Percentiles rank a stretch among this genome's conserved stretches.
phyloP scores from a whole-genome alignment of 495 filamentous ascomycete species.

The Geoglossum glabrum region DNA sequence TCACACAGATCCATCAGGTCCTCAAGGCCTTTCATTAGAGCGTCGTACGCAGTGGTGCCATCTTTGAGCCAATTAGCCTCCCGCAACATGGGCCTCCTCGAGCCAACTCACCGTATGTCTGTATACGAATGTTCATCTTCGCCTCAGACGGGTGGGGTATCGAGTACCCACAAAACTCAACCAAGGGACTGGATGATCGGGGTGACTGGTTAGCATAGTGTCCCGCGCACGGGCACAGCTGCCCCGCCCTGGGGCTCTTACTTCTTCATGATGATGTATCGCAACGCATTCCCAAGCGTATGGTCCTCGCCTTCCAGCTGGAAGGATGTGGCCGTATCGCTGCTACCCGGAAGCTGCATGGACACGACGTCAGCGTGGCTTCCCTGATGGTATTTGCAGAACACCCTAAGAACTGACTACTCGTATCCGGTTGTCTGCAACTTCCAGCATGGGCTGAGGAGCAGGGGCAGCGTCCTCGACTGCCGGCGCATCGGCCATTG shows the following conservation, averaged over 20 bases:
- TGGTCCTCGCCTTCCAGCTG: constrained; percentile 86
- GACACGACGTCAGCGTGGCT: not conserved
- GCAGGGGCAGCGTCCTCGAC: not conserved
- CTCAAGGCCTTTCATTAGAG: constrained; percentile 70
- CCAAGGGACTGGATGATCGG: constrained; percentile 45
- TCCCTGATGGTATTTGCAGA: not conserved
- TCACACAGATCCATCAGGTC: constrained; percentile 83
- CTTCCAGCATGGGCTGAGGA: not conserved
- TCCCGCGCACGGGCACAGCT: not conserved
- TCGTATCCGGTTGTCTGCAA: constrained; percentile 2
- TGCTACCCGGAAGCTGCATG: constrained; percentile 22
- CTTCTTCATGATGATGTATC: constrained; percentile 98
- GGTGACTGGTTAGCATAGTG: constrained; percentile 4
- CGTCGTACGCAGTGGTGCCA: constrained; percentile 58
- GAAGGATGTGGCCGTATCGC: constrained; percentile 42
- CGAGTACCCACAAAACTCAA: constrained; percentile 95
- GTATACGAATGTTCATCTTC: constrained; percentile 93
- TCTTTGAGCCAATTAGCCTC: constrained; percentile 27
- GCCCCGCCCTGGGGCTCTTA: constrained; percentile 18
- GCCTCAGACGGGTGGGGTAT: constrained; percentile 91
- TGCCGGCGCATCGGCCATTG: not conserved
- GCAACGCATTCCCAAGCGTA: constrained; percentile 81
- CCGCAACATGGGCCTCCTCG: not conserved
- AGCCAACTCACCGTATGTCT: constrained; percentile 61
- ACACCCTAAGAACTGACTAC: not conserved